A percentile compares a stretch with the other conserved stretches of the same genome.
phyloP scores from a whole-genome alignment of 1,284 basidiomycete species.

The Ceratobasidium sp. region DNA sequence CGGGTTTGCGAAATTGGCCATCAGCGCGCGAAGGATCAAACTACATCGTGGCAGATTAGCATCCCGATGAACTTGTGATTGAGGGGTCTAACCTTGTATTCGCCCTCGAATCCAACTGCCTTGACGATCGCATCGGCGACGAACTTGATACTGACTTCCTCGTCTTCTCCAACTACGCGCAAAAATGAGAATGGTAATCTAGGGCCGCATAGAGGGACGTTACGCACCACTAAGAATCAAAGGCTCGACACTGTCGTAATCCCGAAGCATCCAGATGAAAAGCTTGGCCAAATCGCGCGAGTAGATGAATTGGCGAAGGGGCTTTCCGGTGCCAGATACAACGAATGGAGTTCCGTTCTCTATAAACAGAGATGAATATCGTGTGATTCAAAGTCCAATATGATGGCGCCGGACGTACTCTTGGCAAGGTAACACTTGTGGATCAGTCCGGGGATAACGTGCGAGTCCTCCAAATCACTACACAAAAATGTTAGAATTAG shows the following conservation, averaged over 20 bases:
- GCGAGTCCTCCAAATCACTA: conserved; percentile 86
- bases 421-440: conserved; percentile 91
- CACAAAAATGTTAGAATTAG: conserved; percentile 44
- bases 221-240: conserved; percentile 81
- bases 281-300: conserved; percentile 91
- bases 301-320: conserved; percentile 92
- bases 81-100: conserved; percentile 65
- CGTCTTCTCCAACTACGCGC: conserved; percentile 76
- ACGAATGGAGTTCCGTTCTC: conserved; percentile 85
- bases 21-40: conserved; percentile 79
- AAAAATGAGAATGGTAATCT: neutral
- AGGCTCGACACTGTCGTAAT: conserved; percentile 89
- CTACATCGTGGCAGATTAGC: conserved; percentile 50
- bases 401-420: conserved; percentile 60
- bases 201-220: conserved; percentile 36
- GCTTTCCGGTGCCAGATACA: conserved; percentile 86
- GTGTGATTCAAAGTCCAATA: conserved; percentile 8
- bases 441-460: conserved; percentile 90
- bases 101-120: conserved; percentile 77
- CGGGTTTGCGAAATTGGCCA: conserved; percentile 92
- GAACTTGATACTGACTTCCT: conserved; percentile 88
- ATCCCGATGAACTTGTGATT: neutral
- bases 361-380: conserved; percentile 53
- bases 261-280: conserved; percentile 90
- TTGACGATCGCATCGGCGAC: conserved; percentile 87